These are phyloP conservation scores for Gnetum montanum DNA, from an alignment of 75 land plant genomes.

Conservation along the genomic window DNA sequence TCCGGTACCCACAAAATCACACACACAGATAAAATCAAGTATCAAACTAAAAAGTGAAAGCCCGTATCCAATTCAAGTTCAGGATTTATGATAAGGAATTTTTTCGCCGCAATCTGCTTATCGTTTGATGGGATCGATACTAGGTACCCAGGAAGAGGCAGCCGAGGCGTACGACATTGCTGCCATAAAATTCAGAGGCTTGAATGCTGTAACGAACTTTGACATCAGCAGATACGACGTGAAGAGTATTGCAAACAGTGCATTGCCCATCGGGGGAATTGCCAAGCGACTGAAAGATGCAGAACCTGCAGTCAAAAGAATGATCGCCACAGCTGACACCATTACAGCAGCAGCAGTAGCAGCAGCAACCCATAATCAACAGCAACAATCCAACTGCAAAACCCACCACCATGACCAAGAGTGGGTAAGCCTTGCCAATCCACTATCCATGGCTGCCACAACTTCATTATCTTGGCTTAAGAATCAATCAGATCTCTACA, in stretches of 20 bases:
- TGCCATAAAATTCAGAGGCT: conserved; percentile 74
- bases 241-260: conserved; percentile 55
- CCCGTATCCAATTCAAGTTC: neutral
- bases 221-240: conserved; percentile 81
- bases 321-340: too few species aligned
- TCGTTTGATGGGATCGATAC: neutral
- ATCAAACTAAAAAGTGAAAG: neutral
- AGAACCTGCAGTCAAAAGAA: conserved; percentile 42
- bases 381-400: too few species aligned
- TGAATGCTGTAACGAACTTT: conserved; percentile 80
- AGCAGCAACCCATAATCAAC: too few species aligned
- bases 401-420: too few species aligned
- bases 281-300: conserved; percentile 53
- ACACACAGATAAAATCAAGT: neutral
- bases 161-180: conserved; percentile 89
- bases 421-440: too few species aligned
- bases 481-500: too few species aligned
- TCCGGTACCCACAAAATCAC: neutral
- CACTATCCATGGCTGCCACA: too few species aligned
- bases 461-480: too few species aligned
- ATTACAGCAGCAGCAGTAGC: too few species aligned
- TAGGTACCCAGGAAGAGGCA: conserved; percentile 81
- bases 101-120: too few species aligned
- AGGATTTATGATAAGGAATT: neutral
- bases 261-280: conserved; percentile 49